Evolutionary conservation across 2,329 filamentous ascomycete genomes (phyloP).

Genomic region (Diaporthe humulicola): DNA sequence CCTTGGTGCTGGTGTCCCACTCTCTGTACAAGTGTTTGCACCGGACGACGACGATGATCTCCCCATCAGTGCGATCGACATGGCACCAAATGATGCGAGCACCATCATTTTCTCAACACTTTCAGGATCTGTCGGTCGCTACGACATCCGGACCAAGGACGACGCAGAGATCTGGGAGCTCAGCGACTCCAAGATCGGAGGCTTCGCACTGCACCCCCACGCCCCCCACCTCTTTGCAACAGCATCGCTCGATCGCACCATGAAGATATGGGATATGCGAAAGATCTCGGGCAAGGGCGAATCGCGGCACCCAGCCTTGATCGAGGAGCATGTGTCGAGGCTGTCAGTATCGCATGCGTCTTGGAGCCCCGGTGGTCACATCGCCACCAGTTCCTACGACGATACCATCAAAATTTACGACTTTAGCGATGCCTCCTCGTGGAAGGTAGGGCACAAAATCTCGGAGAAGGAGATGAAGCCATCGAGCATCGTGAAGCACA

Average conservation of each 20-base stretch:
- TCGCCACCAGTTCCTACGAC: conserved; percentile 95
- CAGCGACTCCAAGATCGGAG: conserved; percentile 94
- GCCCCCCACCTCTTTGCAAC: conserved; percentile 89
- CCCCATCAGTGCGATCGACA: conserved; percentile 87
- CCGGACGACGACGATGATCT: conserved; percentile 80
- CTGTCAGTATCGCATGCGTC: conserved; percentile 93
- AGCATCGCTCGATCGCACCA: conserved; percentile 87
- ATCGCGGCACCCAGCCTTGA: conserved; percentile 71
- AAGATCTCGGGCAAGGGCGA: conserved; percentile 78
- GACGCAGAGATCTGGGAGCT: conserved; percentile 79
- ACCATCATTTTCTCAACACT: conserved; percentile 90
- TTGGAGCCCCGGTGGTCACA: conserved; percentile 86
- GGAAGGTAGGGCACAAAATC: conserved; percentile 71
- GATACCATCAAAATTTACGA: conserved; percentile 95
- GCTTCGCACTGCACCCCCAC: conserved; percentile 86
- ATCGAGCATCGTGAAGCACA: conserved; percentile 79
- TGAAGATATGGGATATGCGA: conserved; percentile 94
- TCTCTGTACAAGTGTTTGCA: conserved; percentile 85
- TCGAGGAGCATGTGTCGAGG: conserved; percentile 86
- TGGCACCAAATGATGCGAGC: conserved; percentile 78
- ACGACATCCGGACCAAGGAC: conserved; percentile 77
- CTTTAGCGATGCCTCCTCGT: conserved; percentile 72
- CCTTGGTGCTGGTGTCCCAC: conserved; percentile 74
- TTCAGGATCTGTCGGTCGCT: conserved; percentile 82
- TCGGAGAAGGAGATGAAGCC: conserved; percentile 76